Base-by-base conservation (phyloP, 768 basidiomycete species). In the Calocera cornea region DNA sequence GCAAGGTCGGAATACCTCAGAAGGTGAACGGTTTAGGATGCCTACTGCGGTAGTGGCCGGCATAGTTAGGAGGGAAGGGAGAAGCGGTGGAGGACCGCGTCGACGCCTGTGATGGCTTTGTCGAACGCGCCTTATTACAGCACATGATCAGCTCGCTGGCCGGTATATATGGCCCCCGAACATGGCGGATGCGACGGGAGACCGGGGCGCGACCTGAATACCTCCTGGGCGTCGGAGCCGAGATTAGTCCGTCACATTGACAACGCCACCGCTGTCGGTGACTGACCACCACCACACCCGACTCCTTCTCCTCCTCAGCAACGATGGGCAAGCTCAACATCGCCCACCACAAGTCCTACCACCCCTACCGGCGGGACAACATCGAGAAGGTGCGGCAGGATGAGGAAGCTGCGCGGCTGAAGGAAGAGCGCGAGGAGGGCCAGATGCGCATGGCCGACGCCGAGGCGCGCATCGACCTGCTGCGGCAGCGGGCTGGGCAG, bases 331-430 rank as follows among this genome's bases (percentile, higher is more conserved):
- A 90, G 73, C 82, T 92, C 27, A 91, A 91, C 74, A 92, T 92
- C 75, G 90, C 90, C 14, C 90, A 92, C 75, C 90, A 92, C 80
- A 93, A 93, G 74, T 91, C 89, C 0, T 92, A 92, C 75, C 90
- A 93, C 71, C 90, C 90, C 0, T 92, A 92, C 73, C 79, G 90
- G 41, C 77, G 86, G 47, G 91, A 93, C 74, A 93, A 93, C 72
- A 89, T 92, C 68, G 89, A 90, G 68, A 83, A 83, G 22, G 89
- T 93, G 1, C 79, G 85, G n/a, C 77, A 74, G 68, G 90, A 93
- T 82, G 90, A 93, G 77, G 91, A 89, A 72, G 88, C 87, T 74
- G 91, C 89, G 16, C 78, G 80, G 1, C 77, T 76, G 41, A 81
- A 87, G 69, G 87, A 89, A 70, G 84, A 82, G 19, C 81, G 83